These are phyloP conservation scores for Zygoascus sp. DNA, from an alignment of 1,139 yeast species.

Conservation along the genomic window DNA sequence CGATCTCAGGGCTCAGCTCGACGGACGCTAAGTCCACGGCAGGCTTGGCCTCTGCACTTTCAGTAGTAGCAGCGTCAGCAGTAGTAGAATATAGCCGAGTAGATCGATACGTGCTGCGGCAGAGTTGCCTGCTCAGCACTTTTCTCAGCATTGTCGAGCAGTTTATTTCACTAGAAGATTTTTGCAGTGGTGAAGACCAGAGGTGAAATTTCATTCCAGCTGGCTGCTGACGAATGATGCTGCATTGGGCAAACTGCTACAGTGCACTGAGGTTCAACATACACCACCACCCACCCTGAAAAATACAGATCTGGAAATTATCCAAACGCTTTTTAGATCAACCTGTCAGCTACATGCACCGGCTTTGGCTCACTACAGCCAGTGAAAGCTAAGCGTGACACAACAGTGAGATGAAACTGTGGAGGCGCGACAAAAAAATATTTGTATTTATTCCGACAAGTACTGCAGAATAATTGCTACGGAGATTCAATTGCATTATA, in stretches of 20 bases:
- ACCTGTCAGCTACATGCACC: too few relatives aligned
- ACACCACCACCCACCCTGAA: neutral
- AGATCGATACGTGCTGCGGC: neutral
- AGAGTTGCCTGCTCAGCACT: neutral
- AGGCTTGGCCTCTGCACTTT: neutral
- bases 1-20: slow-evolving; percentile 27
- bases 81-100: neutral
- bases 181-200: neutral
- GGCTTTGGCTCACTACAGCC: too few relatives aligned
- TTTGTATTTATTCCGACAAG: too few relatives aligned
- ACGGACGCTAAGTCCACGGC: slow-evolving; percentile 15
- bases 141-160: neutral
- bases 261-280: neutral
- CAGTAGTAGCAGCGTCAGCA: neutral
- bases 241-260: neutral
- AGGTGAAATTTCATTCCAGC: neutral
- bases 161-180: neutral
- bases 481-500: too few relatives aligned
- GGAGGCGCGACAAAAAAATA: too few relatives aligned
- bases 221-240: neutral
- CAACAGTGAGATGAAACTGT: too few relatives aligned
- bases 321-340: too few relatives aligned
- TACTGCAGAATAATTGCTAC: too few relatives aligned
- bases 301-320: too few relatives aligned
- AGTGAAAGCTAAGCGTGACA: too few relatives aligned